Percentiles rank a stretch among this genome's conserved stretches.
Conservation (phyloP, 176 grass and related monocot species). For the bread wheat (Triticum aestivum) region DNA sequence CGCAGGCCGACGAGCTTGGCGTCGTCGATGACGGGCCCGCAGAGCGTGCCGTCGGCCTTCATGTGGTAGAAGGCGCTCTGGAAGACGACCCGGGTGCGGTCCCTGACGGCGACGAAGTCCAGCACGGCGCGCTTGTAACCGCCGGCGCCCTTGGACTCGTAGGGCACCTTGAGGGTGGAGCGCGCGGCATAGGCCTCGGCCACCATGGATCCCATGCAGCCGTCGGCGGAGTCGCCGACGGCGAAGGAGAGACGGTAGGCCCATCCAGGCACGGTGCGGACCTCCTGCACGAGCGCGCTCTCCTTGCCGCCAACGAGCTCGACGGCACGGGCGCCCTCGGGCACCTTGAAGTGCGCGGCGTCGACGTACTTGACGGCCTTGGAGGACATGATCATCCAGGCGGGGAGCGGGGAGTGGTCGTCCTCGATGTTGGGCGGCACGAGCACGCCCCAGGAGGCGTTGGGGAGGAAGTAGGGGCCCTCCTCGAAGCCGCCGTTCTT, state of each 20-base stretch:
- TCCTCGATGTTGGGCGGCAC: slow-evolving; percentile 93
- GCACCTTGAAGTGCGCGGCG: slow-evolving; percentile 76
- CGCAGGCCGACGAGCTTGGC: slow-evolving; percentile 50
- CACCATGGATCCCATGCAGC: slow-evolving; percentile 62
- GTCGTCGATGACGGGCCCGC: slow-evolving; percentile 75
- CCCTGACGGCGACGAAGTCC: slow-evolving; percentile 48
- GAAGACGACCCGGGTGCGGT: slow-evolving; percentile 70
- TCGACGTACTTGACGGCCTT: slow-evolving; percentile 97
- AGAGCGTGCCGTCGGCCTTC: slow-evolving; percentile 82
- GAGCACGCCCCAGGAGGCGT: slow-evolving; percentile 73
- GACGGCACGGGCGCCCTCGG: slow-evolving; percentile 69
- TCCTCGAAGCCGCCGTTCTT: slow-evolving; percentile 98
- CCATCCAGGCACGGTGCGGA: slow-evolving; percentile 20
- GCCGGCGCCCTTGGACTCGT: slow-evolving; percentile 62
- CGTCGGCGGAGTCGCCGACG: slow-evolving; percentile 66
- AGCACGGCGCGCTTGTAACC: slow-evolving; percentile 78
- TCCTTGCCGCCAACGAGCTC: slow-evolving; percentile 85
- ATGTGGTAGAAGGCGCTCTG: slow-evolving; percentile 83
- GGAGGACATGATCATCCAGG: slow-evolving; percentile 80
- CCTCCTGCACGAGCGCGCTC: slow-evolving; percentile 79
- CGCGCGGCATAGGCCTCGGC: slow-evolving; percentile 76
- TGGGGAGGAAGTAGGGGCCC: slow-evolving; percentile 70
- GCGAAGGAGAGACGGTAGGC: slow-evolving; percentile 69
- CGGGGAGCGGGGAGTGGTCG: slow-evolving; percentile 85
- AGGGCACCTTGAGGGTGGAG: slow-evolving; percentile 59